Evolutionary conservation across 108 stramenopile species (phyloP).

Genomic region (Skeletonema tropicum): DNA sequence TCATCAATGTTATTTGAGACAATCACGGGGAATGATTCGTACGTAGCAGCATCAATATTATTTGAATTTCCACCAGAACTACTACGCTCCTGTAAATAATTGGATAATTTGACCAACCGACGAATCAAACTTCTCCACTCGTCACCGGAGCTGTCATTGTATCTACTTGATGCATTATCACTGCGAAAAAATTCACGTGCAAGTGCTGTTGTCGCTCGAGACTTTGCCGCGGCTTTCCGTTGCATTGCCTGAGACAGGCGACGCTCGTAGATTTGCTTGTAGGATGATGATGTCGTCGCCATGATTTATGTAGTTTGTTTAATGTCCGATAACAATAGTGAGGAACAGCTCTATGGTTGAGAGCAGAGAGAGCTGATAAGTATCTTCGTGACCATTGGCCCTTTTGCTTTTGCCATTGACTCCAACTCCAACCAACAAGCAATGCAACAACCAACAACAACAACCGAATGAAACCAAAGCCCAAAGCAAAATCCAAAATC

Average conservation of each 20-base stretch:
- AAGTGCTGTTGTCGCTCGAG: conserved; percentile 11
- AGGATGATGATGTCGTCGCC: conserved; percentile 4
- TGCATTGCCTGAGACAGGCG: conserved; percentile 11
- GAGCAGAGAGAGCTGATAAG: no score
- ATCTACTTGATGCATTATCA: background rate
- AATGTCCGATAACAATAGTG: no score
- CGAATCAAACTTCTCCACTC: conserved; percentile 48
- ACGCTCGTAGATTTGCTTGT: conserved; percentile 11
- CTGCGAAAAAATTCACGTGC: conserved; percentile 22
- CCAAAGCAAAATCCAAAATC: no score
- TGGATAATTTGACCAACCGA: conserved; percentile 29
- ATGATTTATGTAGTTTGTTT: background rate
- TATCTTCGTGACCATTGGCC: no score
- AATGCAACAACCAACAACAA: no score
- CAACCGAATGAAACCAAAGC: no score
- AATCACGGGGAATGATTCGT: conserved; percentile 4
- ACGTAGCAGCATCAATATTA: background rate
- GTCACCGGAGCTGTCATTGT: background rate
- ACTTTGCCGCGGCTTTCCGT: conserved; percentile 5
- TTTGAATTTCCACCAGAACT: conserved; percentile 1
- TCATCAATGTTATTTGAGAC: conserved; percentile 36
- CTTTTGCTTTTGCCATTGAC: no score
- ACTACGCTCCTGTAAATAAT: conserved; percentile 16
- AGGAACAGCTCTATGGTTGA: no score
- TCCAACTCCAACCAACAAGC: no score